Base-by-base conservation (phyloP, 768 basidiomycete genomes). In the Boletus edulis region DNA sequence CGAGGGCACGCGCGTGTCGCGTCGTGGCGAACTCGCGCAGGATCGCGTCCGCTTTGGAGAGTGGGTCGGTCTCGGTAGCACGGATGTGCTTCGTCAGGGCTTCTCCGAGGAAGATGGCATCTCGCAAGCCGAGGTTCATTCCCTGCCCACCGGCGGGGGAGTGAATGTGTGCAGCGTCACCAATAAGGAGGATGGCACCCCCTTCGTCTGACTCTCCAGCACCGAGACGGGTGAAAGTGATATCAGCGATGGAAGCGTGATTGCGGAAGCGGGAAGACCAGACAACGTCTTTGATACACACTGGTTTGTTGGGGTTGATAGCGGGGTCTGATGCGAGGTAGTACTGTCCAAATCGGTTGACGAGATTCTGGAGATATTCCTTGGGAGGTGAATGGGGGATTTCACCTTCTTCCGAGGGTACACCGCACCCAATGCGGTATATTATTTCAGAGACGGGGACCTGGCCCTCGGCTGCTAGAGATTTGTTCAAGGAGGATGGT, bases 111-210 rank as follows among this genome's bases (percentile, higher is more conserved):
- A 71, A 68, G 20, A 81, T 63, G 8, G 77, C 81, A 55, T 83
- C 82, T 15, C 81, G 74, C n/a, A 83, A 66, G 6, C 81, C 79
- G n/a, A 83, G 73, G 56, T 82, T 81, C 81, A 83, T 79, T 12
- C 81, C 82, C 51, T 81, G 81, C 1, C 82, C 82, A 2, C 81
- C 82, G 7, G 75, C 71, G 22, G 81, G 82, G 0, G 81, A 78
- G 53, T 81, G 82, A 44, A 82, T 76, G n/a, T 78, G 73, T 32
- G 81, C 81, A 5, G 81, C 79, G 58, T 80, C 78, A 5, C 78
- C 78, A 8, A 76, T 40, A 37, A 80, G 59, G 39, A 70, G 15
- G 51, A 69, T 41, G 7, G 43, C 55, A 0, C 58, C 64, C 2
- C 67, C 69, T 22, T 52, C 52, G 13, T 9, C 44, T 6, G 49